Base-by-base conservation (phyloP, 805 yeast genomes). In the Ogataea nitratoaversa region DNA sequence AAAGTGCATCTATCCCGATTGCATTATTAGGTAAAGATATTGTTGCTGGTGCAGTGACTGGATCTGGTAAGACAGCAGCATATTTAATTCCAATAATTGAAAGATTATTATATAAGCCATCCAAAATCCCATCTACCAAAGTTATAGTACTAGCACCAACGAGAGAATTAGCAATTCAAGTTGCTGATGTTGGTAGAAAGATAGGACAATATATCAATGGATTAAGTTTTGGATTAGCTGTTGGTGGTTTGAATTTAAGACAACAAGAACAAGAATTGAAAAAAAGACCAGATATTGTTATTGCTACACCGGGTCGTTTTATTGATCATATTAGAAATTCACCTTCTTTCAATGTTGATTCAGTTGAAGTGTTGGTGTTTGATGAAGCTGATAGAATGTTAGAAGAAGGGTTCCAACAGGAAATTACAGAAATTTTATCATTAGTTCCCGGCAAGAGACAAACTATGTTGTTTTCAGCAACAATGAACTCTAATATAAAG, bases 361-460 rank as follows among this genome's bases (percentile, higher is more conserved):
- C 81, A 25, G 93, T 93, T 36, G 99, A 93, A 67, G 85, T 93
- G 39, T 70, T 93, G 54, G 95, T 93, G 23, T 74, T 93, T 52
- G 99, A 93, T 70, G 99, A 93, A 70, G 99, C 99, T 44, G 99
- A 93, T 73, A 81, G 99, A 70, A 93, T 93, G 98, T 74, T 93
- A 53, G 99, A 93, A 62, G 99, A 93, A 66, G 99, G 99, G 58
- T 93, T 93, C 78, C 96, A 90, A 65, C 87, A 81, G 38, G 99
- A 93, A 65, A 71, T 93, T 50, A 83, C 88, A 16, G 99, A 93
- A 62, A 91, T 93, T 44, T 74, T 93, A 64, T 75, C 84, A 12
- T 70, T 91, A 40, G 71, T 95, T 49, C 99, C 99, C 22, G 76
- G 81, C 37, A 87, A 87, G 65, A 80, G 98, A 62, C 99, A 93